Conservation (phyloP, 352 stramenopile genomes). For the Phytophthora pini region DNA sequence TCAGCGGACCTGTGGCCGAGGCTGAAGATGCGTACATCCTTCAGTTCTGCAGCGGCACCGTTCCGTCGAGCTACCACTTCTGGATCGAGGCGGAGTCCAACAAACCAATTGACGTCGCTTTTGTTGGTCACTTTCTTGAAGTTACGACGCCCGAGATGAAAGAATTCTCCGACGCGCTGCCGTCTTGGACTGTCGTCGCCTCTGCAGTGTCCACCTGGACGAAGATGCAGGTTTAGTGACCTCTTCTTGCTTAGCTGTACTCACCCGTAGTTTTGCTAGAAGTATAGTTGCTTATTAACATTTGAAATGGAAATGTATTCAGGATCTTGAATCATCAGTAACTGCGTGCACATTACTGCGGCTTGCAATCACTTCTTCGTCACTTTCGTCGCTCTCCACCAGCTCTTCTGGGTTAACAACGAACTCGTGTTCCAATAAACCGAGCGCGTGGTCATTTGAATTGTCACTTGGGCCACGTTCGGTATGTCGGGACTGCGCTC, state of each 20-base stretch:
- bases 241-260: neutral
- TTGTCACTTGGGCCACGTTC: conserved; percentile 19
- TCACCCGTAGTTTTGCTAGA: neutral
- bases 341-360: neutral
- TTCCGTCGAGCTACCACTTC: conserved; percentile 73
- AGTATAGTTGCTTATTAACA: conserved; percentile 1
- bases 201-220: conserved; percentile 67
- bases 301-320: neutral
- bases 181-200: conserved; percentile 53
- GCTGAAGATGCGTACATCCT: conserved; percentile 79
- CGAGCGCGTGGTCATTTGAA: conserved; percentile 20
- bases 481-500: conserved; percentile 18
- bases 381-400: conserved; percentile 35
- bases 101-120: conserved; percentile 57
- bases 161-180: conserved; percentile 50
- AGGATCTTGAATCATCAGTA: neutral
- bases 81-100: conserved; percentile 74
- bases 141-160: conserved; percentile 54
- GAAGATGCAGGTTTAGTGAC: conserved; percentile 59
- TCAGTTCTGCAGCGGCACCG: conserved; percentile 67
- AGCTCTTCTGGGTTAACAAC: conserved; percentile 40
- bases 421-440: conserved; percentile 21
- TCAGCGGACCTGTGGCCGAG: conserved; percentile 57
- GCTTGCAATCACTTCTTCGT: conserved; percentile 15
- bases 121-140: conserved; percentile 78